Evolutionary conservation across 2,329 filamentous ascomycete species (phyloP), one percentile per base, ranked within the genome.

Genomic region (Parascedosporium putredinis): DNA sequence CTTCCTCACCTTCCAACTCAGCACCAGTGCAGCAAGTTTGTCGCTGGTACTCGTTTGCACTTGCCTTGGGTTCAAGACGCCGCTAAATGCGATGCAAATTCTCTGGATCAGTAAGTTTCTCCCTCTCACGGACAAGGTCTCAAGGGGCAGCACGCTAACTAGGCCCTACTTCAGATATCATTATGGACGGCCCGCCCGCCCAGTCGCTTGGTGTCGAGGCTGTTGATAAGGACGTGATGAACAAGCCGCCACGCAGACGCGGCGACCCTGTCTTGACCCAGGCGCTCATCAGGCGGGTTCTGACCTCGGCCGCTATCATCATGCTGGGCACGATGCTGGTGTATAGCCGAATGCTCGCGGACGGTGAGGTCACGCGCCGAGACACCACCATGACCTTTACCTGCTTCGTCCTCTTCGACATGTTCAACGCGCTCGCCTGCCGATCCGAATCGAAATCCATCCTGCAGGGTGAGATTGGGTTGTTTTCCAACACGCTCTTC

Each of bases 311-410:
- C 1, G 71, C 81, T 42, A 83, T 97, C 59, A 95, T 98, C 67
- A 95, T 95, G 81, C 64, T 86, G 20, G 93, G 93, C 57, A 98
- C 93, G 0, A 84, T 98, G 67, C 75, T 84, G 38, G 86, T 95
- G 50, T 98, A 98, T 69, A 82, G 87, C 56, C 85, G 83, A 61
- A 96, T 98, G 87, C 72, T 83, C 45, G 76, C 80, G 22, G 88
- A 94, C 62, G 83, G 88, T 50, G 72, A 83, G 52, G 86, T 97
- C 52, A 94, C 84, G 1, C 87, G 88, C 46, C 88, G 94, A 58
- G 93, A 98, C 68, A 98, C 93, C 2, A 98, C 93, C 55, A 96
- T 98, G 86, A 97, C 93, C 0, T 98, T 98, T 64, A 98, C 93
- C 5, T 95, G 90, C 68, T 98, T 98, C 62, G 93, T 98, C 43